Percentiles rank a stretch among this genome's conserved stretches.
Conservation (phyloP, 768 basidiomycete genomes). For the Mycena leptocephala region DNA sequence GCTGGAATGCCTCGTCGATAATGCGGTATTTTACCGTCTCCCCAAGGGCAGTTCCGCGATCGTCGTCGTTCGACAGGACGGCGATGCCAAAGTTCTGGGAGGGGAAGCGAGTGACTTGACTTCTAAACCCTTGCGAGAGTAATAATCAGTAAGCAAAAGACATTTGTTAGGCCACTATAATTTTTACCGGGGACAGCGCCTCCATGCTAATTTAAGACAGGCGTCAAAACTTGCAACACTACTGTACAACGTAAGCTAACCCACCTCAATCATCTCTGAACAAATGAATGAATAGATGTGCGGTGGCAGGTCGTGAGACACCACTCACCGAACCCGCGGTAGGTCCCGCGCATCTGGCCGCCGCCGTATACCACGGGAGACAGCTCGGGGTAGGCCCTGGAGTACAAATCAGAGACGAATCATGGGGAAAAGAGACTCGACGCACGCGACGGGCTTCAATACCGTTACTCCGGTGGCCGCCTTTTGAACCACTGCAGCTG, state of each 20-base stretch:
- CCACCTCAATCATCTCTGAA: conserved; percentile 34
- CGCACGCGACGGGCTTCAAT: conserved; percentile 35
- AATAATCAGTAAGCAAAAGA: neutral
- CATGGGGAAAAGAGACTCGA: neutral
- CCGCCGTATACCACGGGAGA: conserved; percentile 46
- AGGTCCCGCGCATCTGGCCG: conserved; percentile 41
- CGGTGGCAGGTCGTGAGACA: neutral
- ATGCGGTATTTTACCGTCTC: conserved; percentile 45
- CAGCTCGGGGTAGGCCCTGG: conserved; percentile 38
- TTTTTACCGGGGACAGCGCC: conserved; percentile 27
- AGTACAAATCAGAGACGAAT: neutral
- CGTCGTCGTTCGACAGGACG: conserved; percentile 47
- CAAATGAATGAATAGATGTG: neutral
- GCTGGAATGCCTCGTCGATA: conserved; percentile 40
- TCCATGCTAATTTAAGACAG: conserved; percentile 28
- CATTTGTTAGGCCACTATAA: neutral
- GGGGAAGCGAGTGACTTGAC: conserved; percentile 40
- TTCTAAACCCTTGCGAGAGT: conserved; percentile 32
- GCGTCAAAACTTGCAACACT: neutral
- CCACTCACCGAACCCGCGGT: conserved; percentile 44
- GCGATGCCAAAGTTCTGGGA: conserved; percentile 40
- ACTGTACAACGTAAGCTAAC: neutral
- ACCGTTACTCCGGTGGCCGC: conserved; percentile 44
- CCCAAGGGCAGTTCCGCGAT: conserved; percentile 35
- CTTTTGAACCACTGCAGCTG: conserved; percentile 39